These are phyloP conservation scores for Metschnikowia henanensis DNA, from an alignment of 805 yeast species.

Conservation along the genomic window DNA sequence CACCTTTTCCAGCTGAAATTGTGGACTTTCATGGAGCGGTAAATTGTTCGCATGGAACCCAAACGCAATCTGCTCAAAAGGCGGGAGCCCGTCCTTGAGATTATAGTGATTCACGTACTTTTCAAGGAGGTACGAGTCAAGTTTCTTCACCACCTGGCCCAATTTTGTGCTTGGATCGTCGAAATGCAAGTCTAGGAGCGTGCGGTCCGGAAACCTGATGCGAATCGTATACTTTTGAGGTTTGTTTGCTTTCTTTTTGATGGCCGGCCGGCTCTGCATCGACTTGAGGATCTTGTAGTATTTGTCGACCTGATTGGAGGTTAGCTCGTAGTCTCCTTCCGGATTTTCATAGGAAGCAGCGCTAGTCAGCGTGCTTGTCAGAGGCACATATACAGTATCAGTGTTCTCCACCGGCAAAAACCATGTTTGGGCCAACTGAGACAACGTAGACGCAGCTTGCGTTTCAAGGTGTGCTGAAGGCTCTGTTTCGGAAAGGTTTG, in stretches of 20 bases:
- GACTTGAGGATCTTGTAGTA: conserved; percentile 36
- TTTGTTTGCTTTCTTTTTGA: conserved; percentile 11
- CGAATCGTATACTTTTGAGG: conserved; percentile 34
- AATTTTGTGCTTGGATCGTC: conserved; percentile 27
- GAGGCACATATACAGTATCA: conserved; percentile 18
- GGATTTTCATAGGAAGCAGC: conserved; percentile 36
- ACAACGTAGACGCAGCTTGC: neutral
- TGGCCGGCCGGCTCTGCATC: conserved; percentile 20
- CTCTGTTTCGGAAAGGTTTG: neutral
- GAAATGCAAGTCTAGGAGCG: conserved; percentile 36
- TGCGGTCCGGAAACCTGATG: conserved; percentile 39
- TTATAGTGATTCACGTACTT: conserved; percentile 29
- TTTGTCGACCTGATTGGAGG: conserved; percentile 36
- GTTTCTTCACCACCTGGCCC: conserved; percentile 37
- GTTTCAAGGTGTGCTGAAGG: no score
- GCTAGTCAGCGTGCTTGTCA: conserved; percentile 2
- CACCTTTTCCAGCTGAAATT: conserved; percentile 31
- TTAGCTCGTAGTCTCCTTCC: conserved; percentile 42
- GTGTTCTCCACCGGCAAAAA: conserved; percentile 9
- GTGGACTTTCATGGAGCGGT: conserved; percentile 27
- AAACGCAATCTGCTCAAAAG: conserved; percentile 30
- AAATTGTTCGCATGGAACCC: conserved; percentile 30
- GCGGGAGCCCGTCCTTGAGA: conserved; percentile 39
- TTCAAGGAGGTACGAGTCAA: conserved; percentile 33
- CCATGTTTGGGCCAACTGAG: neutral